Evolutionary conservation across 805 yeast genomes (phyloP).

Genomic region (Isabelozyma gotoi): DNA sequence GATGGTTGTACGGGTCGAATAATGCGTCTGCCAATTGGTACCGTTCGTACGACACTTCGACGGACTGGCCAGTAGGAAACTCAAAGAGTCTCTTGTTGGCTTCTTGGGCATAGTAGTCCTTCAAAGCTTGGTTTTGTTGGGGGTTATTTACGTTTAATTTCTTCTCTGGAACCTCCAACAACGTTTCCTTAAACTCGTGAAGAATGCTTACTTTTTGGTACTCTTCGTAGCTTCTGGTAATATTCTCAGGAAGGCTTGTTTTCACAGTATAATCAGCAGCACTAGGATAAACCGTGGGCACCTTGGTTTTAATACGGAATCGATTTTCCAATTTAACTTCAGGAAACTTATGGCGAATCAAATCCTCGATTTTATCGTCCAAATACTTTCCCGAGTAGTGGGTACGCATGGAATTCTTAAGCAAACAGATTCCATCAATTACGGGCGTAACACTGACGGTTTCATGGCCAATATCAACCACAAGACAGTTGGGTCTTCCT

Average conservation of each 20-base stretch:
- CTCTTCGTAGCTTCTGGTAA: slow-evolving; percentile 52
- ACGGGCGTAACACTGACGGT: slow-evolving; percentile 76
- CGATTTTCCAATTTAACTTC: slow-evolving; percentile 31
- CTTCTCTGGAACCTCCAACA: slow-evolving; percentile 54
- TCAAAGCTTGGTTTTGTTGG: slow-evolving; percentile 17
- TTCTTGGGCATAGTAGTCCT: slow-evolving; percentile 26
- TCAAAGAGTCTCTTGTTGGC: slow-evolving; percentile 55
- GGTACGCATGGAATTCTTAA: slow-evolving; percentile 69
- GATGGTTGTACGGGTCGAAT: slow-evolving; percentile 58
- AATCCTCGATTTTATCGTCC: slow-evolving; percentile 49
- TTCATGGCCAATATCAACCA: slow-evolving; percentile 85
- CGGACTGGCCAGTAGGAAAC: slow-evolving; percentile 71
- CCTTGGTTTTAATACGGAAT: slow-evolving; percentile 52
- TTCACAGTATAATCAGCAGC: slow-evolving; percentile 20
- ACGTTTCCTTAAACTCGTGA: slow-evolving; percentile 75
- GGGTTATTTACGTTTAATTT: slow-evolving; percentile 20
- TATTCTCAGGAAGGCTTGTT: slow-evolving; percentile 23
- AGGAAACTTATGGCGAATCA: slow-evolving; percentile 29
- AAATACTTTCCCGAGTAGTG: slow-evolving; percentile 72
- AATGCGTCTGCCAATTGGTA: slow-evolving; percentile 68
- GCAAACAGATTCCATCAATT: slow-evolving; percentile 74
- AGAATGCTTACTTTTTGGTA: slow-evolving; percentile 56
- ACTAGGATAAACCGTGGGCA: slow-evolving; percentile 31
- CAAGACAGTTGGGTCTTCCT: slow-evolving; percentile 83
- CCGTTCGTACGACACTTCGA: slow-evolving; percentile 61